Conservation (phyloP, 179 eudicot species). For the Dionaea muscipula region DNA sequence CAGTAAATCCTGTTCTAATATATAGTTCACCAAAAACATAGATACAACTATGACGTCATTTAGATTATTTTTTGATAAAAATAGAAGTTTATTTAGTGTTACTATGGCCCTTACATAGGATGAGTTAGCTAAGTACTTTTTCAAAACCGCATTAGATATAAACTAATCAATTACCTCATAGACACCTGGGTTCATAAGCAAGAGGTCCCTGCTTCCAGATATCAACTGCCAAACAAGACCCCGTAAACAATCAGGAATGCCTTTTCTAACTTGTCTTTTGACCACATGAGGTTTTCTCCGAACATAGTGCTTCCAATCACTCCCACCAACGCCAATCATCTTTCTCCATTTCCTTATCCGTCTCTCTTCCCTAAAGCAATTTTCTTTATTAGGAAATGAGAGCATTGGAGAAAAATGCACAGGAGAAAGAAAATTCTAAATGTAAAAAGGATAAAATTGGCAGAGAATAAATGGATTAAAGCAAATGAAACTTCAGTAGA, state of each 20-base stretch:
- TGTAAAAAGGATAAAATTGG: neutral
- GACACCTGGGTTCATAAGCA: conserved; percentile 92
- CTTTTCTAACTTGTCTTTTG: conserved; percentile 83
- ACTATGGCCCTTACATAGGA: too few relatives aligned
- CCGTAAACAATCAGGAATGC: conserved; percentile 93
- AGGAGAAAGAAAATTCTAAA: neutral
- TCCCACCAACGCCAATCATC: conserved; percentile 97
- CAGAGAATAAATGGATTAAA: neutral
- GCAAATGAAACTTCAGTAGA: too few relatives aligned
- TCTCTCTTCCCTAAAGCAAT: conserved; percentile 63
- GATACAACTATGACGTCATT: too few relatives aligned
- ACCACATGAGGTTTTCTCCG: conserved; percentile 76
- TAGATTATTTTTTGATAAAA: too few relatives aligned
- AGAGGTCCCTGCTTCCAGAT: conserved; percentile 92
- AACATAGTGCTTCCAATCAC: conserved; percentile 87
- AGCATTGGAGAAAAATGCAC: neutral
- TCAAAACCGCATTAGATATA: too few relatives aligned
- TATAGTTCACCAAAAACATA: too few relatives aligned
- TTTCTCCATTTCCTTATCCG: conserved; percentile 91
- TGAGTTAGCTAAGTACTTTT: too few relatives aligned
- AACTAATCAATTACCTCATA: conserved; percentile 65
- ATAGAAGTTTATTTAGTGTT: too few relatives aligned
- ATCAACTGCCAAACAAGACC: conserved; percentile 98
- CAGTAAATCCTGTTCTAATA: too few relatives aligned
- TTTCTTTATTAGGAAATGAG: neutral